phyloP scores from a whole-genome alignment of 768 basidiomycete genomes.

The Lanmaoa rubissima region DNA sequence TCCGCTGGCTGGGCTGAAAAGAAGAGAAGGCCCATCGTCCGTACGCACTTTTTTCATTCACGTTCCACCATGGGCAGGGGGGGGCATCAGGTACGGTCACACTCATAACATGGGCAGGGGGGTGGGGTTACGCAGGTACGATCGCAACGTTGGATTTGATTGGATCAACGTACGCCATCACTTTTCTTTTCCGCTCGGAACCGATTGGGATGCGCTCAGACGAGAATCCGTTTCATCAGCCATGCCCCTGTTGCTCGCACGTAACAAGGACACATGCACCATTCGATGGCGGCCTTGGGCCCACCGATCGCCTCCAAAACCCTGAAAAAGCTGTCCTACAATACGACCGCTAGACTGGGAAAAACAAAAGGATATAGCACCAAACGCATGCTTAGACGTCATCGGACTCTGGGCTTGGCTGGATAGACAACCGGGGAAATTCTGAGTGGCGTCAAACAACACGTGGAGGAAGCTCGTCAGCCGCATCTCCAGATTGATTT shows the following conservation, averaged over 20 bases:
- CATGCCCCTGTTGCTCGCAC: background rate
- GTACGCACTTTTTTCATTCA: conserved; percentile 6
- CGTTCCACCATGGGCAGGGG: background rate
- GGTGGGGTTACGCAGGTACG: background rate
- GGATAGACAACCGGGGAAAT: background rate
- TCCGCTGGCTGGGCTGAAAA: background rate
- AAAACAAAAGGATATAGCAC: background rate
- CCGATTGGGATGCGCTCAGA: conserved; percentile 9
- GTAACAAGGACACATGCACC: conserved; percentile 5
- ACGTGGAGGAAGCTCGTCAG: background rate
- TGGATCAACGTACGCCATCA: conserved; percentile 15
- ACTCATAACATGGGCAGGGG: background rate
- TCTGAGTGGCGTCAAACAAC: background rate
- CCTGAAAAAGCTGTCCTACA: background rate
- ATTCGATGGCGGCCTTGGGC: background rate
- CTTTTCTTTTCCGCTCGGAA: conserved; percentile 7
- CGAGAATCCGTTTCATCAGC: conserved; percentile 3
- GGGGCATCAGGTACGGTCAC: background rate
- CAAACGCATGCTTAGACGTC: background rate
- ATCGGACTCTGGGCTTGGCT: background rate
- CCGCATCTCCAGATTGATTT: background rate
- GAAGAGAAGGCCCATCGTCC: conserved; percentile 3
- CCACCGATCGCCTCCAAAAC: background rate
- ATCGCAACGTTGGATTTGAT: conserved; percentile 1
- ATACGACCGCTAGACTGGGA: background rate